phyloP scores from a whole-genome alignment of 441 rosid genomes.

The Codiaeum variegatum region DNA sequence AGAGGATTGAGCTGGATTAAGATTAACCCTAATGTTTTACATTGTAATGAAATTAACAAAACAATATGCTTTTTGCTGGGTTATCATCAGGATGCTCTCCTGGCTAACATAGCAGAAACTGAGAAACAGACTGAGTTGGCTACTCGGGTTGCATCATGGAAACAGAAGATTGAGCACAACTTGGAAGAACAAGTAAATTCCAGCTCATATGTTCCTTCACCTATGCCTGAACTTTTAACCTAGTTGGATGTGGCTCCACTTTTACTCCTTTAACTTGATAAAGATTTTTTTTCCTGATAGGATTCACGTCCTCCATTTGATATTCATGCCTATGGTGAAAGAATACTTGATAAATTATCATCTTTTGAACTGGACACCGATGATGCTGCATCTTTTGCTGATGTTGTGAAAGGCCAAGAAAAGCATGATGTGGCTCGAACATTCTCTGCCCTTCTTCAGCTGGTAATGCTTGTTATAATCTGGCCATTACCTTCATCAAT shows the following conservation, averaged over 20 bases:
- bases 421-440: conserved; percentile 86
- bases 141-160: conserved; percentile 86
- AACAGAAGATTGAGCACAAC: conserved; percentile 81
- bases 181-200: conserved; percentile 80
- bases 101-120: conserved; percentile 81
- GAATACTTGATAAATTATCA: conserved; percentile 54
- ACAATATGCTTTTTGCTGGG: neutral
- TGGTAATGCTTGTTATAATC: conserved; percentile 40
- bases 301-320: conserved; percentile 83
- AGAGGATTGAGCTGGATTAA: neutral
- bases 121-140: conserved; percentile 91
- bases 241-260: neutral
- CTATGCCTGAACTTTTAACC: neutral
- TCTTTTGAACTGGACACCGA: conserved; percentile 41
- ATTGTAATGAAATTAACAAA: neutral
- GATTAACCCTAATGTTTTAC: neutral
- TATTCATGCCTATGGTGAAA: conserved; percentile 74
- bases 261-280: conserved; percentile 17
- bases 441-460: conserved; percentile 91
- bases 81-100: conserved; percentile 68
- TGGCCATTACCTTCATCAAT: neutral
- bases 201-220: neutral
- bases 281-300: conserved; percentile 34
- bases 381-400: conserved; percentile 44
- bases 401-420: conserved; percentile 66